A percentile compares a stretch with the other conserved stretches of the same genome.
Evolutionary conservation across 2,329 filamentous ascomycete species (phyloP).

Genomic region (Neonectria ditissima): DNA sequence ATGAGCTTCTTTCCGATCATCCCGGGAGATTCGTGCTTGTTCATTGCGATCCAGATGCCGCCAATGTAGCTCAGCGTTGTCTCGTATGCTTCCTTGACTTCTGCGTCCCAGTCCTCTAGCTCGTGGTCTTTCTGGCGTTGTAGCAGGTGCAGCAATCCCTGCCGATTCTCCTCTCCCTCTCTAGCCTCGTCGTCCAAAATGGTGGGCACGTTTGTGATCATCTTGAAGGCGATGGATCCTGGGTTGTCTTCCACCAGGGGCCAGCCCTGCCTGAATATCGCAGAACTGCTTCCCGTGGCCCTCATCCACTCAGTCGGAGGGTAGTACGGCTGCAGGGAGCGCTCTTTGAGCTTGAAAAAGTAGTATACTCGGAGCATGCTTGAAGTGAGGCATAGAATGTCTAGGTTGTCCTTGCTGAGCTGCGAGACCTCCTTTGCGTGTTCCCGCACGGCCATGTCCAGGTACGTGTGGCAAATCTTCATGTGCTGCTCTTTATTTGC

Average conservation of each 20-base stretch:
- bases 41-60: conserved; percentile 17
- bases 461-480: conserved; percentile 10
- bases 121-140: conserved; percentile 9
- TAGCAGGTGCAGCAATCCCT: conserved; percentile 13
- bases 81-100: conserved; percentile 17
- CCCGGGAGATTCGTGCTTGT: conserved; percentile 9
- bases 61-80: conserved; percentile 16
- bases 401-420: conserved; percentile 11
- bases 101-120: conserved; percentile 5
- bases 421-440: conserved; percentile 16
- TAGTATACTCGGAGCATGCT: conserved; percentile 15
- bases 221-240: conserved; percentile 1
- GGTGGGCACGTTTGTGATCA: not conserved
- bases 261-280: conserved; percentile 10
- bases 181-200: not conserved
- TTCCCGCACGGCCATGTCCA: conserved; percentile 19
- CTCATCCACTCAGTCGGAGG: conserved; percentile 24
- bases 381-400: conserved; percentile 4
- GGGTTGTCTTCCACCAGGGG: conserved; percentile 3
- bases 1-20: conserved; percentile 11
- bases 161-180: not conserved
- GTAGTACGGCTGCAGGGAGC: conserved; percentile 5
- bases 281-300: conserved; percentile 18
- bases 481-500: conserved; percentile 12
- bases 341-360: conserved; percentile 13